phyloP scores from a whole-genome alignment of 2,329 filamentous ascomycete genomes.

The Hypoxylon sp. region DNA sequence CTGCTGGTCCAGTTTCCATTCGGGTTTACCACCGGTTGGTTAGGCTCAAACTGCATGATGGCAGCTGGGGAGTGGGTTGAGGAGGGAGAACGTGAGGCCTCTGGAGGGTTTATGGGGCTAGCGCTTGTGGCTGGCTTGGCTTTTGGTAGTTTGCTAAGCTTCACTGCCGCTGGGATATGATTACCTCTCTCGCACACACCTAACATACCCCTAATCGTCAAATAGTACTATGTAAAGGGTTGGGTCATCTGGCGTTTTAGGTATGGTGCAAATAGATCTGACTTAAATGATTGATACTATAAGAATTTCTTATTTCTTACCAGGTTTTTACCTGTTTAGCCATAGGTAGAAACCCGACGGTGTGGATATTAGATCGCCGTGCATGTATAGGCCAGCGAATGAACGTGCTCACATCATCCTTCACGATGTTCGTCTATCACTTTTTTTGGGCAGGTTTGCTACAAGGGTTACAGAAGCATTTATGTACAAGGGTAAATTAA shows the following conservation, averaged over 20 bases:
- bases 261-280: constrained; percentile 40
- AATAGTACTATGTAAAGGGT: constrained; percentile 16
- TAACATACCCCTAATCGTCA: constrained; percentile 29
- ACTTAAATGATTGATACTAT: constrained; percentile 34
- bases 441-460: constrained; percentile 25
- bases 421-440: constrained; percentile 37
- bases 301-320: constrained; percentile 20
- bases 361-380: constrained; percentile 45
- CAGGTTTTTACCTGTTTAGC: constrained; percentile 14
- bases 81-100: constrained; percentile 85
- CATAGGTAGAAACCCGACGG: constrained; percentile 37
- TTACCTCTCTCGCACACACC: background rate
- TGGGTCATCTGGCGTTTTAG: constrained; percentile 31
- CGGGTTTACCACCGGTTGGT: constrained; percentile 87
- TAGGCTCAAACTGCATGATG: constrained; percentile 94
- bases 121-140: constrained; percentile 89
- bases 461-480: constrained; percentile 11
- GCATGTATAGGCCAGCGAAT: constrained; percentile 37
- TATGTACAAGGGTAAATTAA: constrained; percentile 39
- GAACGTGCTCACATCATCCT: constrained; percentile 27
- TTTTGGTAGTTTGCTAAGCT: constrained; percentile 90
- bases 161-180: constrained; percentile 73
- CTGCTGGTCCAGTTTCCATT: constrained; percentile 86
- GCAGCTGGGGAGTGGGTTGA: constrained; percentile 85
- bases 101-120: constrained; percentile 94